Percentiles rank a stretch among this genome's conserved stretches.
Evolutionary conservation across 73 alveolate species (phyloP).

Genomic region (Paramecium primaurelia): DNA sequence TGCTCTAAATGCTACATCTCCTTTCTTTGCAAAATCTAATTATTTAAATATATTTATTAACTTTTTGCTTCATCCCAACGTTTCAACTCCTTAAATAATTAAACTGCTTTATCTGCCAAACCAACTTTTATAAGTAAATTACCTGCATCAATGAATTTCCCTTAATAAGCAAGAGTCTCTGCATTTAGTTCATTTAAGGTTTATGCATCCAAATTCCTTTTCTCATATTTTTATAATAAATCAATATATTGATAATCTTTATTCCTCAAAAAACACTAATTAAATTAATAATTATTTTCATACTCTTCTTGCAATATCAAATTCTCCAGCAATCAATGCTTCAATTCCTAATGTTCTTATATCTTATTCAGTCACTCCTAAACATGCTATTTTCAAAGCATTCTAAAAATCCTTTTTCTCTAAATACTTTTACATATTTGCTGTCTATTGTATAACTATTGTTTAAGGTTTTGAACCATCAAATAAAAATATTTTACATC

Average conservation of each 20-base stretch:
- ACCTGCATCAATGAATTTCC: slow-evolving; percentile 32
- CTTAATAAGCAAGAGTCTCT: background rate
- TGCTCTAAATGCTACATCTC: background rate
- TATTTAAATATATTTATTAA: background rate
- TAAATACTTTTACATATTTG: slow-evolving; percentile 37
- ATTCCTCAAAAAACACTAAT: slow-evolving; percentile 19
- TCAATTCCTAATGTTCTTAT: slow-evolving; percentile 35
- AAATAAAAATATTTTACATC: slow-evolving; percentile 8
- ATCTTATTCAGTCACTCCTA: slow-evolving; percentile 53
- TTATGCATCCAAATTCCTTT: background rate
- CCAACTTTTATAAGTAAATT: slow-evolving; percentile 26
- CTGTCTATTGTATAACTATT: slow-evolving; percentile 9
- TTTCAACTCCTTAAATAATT: background rate
- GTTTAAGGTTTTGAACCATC: background rate
- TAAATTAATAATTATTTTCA: background rate
- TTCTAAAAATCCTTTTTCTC: slow-evolving; percentile 53
- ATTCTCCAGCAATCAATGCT: slow-evolving; percentile 47
- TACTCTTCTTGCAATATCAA: slow-evolving; percentile 57
- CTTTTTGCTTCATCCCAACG: slow-evolving; percentile 43
- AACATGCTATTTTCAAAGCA: slow-evolving; percentile 50
- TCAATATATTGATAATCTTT: background rate
- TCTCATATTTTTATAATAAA: slow-evolving; percentile 9
- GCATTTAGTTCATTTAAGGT: background rate
- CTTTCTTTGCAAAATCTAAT: background rate
- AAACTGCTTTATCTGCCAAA: slow-evolving; percentile 20